Evolutionary conservation across 2,329 filamentous ascomycete genomes (phyloP), one percentile per base, ranked within the genome.

Genomic region (Albifimbria verrucaria): DNA sequence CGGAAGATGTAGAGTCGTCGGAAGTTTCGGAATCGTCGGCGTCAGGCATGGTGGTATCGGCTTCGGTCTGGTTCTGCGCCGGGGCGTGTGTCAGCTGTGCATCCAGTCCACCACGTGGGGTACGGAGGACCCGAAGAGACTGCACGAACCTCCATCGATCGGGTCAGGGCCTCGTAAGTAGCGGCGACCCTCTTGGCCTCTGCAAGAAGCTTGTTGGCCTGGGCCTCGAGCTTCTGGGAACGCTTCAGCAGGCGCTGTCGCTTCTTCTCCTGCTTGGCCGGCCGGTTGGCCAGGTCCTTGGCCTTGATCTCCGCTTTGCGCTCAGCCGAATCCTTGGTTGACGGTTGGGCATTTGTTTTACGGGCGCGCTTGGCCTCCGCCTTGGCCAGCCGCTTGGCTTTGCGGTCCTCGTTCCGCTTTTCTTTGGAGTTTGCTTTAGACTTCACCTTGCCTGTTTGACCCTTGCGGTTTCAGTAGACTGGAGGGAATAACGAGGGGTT

Each of bases 191-290:
- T 69, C 55, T 73, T 68, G 0, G 77, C 71, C 52, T 77, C 68
- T 1, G 60, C 62, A 58, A 75, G 59, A 28, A 80, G 55, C 63
- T 72, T 72, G 21, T 64, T 57, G 2, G 70, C 73, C 61, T 77
- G 65, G 3, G 59, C 61, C 60, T 76, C 71, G 32, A 77, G 66
- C 60, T 72, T 71, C 23, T 74, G 55, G 10, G 65, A 62, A 52
- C 71, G 70, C n/a, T 56, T 55, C 22, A 72, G 65, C 48, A 77
- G 58, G 20, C 69, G 70, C 48, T 65, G 60, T 39, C 67, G 69
- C 47, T 65, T 68, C 66, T 72, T 75, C 55, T 74, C 72, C 7
- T 64, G 57, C 58, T 73, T 73, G 48, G 45, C 54, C n/a, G 59
- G 55, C 51, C 65, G 64, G 42, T 61, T 62, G 11, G 59, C 47